These are phyloP conservation scores for Waitea zeae DNA, from an alignment of 1,284 basidiomycete genomes.

Conservation along the genomic window DNA sequence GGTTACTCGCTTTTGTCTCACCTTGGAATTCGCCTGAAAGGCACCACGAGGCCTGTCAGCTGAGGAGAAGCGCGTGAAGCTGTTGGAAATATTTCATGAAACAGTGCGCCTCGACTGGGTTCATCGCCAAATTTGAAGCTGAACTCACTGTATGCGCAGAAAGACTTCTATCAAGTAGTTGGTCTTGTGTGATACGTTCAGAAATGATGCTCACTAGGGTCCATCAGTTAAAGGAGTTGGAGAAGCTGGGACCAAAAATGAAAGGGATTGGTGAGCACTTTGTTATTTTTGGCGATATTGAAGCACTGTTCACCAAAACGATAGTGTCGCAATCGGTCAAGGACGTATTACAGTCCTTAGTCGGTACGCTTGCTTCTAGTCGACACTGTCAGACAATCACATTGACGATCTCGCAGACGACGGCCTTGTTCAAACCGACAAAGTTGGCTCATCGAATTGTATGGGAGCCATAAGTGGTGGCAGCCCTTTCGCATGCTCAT, in stretches of 20 bases:
- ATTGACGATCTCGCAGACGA: no score
- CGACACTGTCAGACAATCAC: no score
- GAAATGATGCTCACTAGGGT: background rate
- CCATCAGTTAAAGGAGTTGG: slow-evolving; percentile 67
- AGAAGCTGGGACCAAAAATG: slow-evolving; percentile 69
- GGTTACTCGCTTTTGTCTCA: no score
- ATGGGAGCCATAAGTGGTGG: slow-evolving; percentile 12
- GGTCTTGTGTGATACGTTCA: background rate
- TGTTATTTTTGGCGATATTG: no score
- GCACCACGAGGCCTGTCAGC: slow-evolving; percentile 63
- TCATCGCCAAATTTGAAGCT: background rate
- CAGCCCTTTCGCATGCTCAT: slow-evolving; percentile 5
- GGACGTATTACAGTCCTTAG: slow-evolving; percentile 70
- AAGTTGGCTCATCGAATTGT: slow-evolving; percentile 89
- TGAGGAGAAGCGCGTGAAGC: slow-evolving; percentile 65
- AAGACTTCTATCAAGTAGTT: slow-evolving; percentile 68
- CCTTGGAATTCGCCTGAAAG: no score
- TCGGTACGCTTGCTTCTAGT: slow-evolving; percentile 17
- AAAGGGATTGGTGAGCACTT: slow-evolving; percentile 72
- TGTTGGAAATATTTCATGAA: slow-evolving; percentile 84
- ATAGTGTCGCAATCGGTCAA: slow-evolving; percentile 77
- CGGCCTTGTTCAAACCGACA: slow-evolving; percentile 67
- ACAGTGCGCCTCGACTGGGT: slow-evolving; percentile 30
- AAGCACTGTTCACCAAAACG: background rate
- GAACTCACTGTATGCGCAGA: slow-evolving; percentile 23